phyloP scores from a whole-genome alignment of 805 yeast genomes.

The Kodamaea kakaduensis region DNA sequence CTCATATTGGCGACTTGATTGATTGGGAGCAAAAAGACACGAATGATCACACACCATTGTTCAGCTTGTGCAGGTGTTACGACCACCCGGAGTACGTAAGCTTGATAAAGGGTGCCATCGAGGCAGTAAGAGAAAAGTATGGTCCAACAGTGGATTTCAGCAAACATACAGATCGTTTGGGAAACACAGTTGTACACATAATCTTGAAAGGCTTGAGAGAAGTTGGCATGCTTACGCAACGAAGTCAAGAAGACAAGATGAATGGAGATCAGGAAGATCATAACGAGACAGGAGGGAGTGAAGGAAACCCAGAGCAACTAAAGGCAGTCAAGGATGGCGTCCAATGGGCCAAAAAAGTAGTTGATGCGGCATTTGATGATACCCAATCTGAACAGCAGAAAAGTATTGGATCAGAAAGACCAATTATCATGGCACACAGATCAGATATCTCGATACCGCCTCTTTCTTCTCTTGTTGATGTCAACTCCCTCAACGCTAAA shows the following conservation, averaged over 20 bases:
- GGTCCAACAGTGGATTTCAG: conserved; percentile 42
- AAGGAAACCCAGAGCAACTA: too few species aligned
- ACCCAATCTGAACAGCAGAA: too few species aligned
- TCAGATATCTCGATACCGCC: conserved; percentile 20
- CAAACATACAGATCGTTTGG: conserved; percentile 68
- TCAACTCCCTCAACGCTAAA: conserved; percentile 59
- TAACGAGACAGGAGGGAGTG: too few species aligned
- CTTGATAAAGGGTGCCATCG: conserved; percentile 45
- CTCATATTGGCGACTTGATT: conserved; percentile 51
- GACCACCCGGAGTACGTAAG: conserved; percentile 63
- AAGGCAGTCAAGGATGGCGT: too few species aligned
- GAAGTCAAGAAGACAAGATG: conserved; percentile 2
- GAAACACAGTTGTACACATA: conserved; percentile 75
- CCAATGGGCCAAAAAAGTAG: neutral
- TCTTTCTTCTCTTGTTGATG: conserved; percentile 28
- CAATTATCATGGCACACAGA: too few species aligned
- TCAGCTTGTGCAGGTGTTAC: conserved; percentile 72
- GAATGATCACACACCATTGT: conserved; percentile 73
- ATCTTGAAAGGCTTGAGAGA: conserved; percentile 45
- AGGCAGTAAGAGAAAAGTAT: conserved; percentile 40
- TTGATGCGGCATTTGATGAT: neutral
- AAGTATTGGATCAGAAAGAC: too few species aligned
- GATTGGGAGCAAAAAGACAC: conserved; percentile 68
- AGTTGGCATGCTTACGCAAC: neutral
- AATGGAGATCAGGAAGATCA: neutral